Base-by-base conservation (phyloP, 106 monocot genomes). In the Dendrobium huoshanense region DNA sequence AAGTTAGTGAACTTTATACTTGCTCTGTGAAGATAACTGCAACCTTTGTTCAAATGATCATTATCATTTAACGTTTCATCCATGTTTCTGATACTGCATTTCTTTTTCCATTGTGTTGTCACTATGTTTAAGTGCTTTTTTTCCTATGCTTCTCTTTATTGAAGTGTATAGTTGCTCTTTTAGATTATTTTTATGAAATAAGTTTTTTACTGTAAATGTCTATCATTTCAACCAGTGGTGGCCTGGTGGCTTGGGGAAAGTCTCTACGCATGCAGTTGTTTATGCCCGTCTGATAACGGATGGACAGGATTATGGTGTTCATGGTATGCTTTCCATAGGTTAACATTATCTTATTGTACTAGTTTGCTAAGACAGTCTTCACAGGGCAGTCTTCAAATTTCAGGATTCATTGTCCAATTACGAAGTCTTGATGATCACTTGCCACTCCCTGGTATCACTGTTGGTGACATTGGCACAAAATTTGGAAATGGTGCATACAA, bases 401-500 rank as follows among this genome's bases (percentile, higher is more conserved):
- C 84, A 99, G 98, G 98, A 79, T 99, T 99, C 85, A 93, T 99
- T 67, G 98, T 99, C 49, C 98, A 99, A 80, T 78, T 99, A 78
- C 86, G 98, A 81, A 99, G 95, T 82, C 83, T 99, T 64, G 93
- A 99, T 80, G 98, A 99, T 73, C 98, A 99, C 77, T 81, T 73
- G 45, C 98, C 95, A 73, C 95, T 99, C 83, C 93, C 95, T 80
- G 98, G 98, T 54, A 88, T 99, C 48, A 93, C 86, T 20, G 61
- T 99, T 85, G 95, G 95, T 86, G 98, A 99, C 81, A 99, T 99
- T 83, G 98, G 98, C 37, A 86, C 85, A 55, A 99, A 99, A 85
- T 99, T 99, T 84, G 98, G 98, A 81, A 99, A 90, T 88, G 98
- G 86, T 75, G 98, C 93, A 47, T 99, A 99, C 80, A 99, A 99